A percentile compares a stretch with the other conserved stretches of the same genome.
phyloP scores from a whole-genome alignment of 23 red algal genomes.

The Gracilaria domingensis region DNA sequence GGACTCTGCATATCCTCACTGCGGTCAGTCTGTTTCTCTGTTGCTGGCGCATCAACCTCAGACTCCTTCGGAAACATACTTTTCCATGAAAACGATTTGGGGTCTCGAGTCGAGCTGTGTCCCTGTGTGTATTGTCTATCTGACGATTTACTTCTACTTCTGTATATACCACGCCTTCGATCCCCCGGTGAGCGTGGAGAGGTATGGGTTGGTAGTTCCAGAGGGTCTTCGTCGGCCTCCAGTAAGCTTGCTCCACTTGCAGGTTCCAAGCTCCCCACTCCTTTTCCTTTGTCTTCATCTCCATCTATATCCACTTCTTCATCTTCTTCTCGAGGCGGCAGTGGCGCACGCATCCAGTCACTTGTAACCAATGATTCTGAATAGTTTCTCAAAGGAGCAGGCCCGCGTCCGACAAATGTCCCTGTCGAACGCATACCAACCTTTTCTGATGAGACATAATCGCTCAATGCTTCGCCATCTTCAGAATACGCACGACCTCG shows the following conservation, averaged over 20 bases:
- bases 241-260: conserved; percentile 54
- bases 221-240: conserved; percentile 46
- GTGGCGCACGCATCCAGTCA: conserved; percentile 28
- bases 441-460: conserved; percentile 61
- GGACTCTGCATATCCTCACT: conserved; percentile 8
- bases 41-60: not conserved
- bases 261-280: not conserved
- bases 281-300: not conserved
- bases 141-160: conserved; percentile 13
- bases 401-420: conserved; percentile 52
- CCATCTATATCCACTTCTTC: not conserved
- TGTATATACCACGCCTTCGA: conserved; percentile 26
- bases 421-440: conserved; percentile 59
- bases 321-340: not conserved
- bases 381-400: conserved; percentile 45
- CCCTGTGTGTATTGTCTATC: not conserved
- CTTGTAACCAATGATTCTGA: conserved; percentile 15
- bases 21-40: not conserved
- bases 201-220: conserved; percentile 31
- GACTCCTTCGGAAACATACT: not conserved
- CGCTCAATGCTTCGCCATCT: conserved; percentile 28
- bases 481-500: conserved; percentile 27
- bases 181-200: conserved; percentile 33
- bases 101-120: not conserved
- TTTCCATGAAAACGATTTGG: conserved; percentile 34